Evolutionary conservation across 2,329 filamentous ascomycete genomes (phyloP).

Genomic region (Aspergillus persii): DNA sequence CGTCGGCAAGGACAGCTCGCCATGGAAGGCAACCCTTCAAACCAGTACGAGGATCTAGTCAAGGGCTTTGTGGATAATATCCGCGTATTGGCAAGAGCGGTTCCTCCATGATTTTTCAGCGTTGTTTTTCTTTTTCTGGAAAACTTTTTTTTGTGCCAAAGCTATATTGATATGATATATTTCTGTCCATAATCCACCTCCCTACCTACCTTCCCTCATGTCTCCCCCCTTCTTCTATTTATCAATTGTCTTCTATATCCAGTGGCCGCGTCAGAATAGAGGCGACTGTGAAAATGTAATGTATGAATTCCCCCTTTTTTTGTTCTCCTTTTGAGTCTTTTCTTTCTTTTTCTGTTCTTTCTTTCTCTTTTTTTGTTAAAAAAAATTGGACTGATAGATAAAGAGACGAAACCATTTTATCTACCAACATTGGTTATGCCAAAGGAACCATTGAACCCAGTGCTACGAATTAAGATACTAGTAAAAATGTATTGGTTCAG

Average conservation of each 20-base stretch:
- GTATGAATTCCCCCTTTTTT: neutral
- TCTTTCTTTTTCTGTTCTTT: neutral
- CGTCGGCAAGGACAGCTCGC: constrained; percentile 45
- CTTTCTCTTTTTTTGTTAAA: too few species aligned
- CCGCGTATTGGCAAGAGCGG: constrained; percentile 43
- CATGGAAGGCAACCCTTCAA: constrained; percentile 37
- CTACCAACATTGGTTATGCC: neutral
- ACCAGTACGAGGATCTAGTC: constrained; percentile 47
- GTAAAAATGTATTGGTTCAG: too few species aligned
- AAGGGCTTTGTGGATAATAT: constrained; percentile 52
- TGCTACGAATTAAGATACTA: too few species aligned
- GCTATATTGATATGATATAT: neutral
- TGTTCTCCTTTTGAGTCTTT: neutral
- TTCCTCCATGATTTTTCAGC: constrained; percentile 28
- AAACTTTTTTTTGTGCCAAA: too few species aligned
- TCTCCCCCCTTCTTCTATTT: neutral
- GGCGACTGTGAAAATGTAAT: neutral
- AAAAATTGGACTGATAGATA: neutral
- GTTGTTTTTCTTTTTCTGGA: too few species aligned
- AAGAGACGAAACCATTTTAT: neutral
- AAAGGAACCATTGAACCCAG: neutral
- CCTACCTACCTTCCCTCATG: neutral
- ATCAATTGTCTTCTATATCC: neutral
- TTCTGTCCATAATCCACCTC: neutral
- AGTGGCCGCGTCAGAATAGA: neutral